Percentiles rank a stretch among this genome's conserved stretches.
Evolutionary conservation across 148 eudicot species (phyloP).

Genomic region (Pharnaceum exiguum): DNA sequence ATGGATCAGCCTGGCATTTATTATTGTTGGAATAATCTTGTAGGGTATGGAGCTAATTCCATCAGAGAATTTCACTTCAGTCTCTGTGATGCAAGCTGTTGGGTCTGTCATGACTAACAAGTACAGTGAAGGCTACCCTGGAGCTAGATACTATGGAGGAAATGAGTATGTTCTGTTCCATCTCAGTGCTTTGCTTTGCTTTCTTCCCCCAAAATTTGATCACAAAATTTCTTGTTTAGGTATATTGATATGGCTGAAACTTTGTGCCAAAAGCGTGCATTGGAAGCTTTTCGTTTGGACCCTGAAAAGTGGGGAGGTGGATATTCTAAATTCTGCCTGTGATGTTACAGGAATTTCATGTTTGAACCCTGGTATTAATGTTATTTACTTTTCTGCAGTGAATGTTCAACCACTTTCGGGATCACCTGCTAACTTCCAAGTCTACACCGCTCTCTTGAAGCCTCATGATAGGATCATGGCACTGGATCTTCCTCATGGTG

Average conservation of each 20-base stretch:
- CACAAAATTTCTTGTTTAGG: slow-evolving; percentile 28
- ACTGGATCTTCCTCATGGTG: slow-evolving; percentile 99
- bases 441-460: slow-evolving; percentile 87
- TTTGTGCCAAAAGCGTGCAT: slow-evolving; percentile 92
- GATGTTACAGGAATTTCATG: not conserved
- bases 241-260: slow-evolving; percentile 97
- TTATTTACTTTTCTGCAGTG: slow-evolving; percentile 45
- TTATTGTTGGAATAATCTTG: not conserved
- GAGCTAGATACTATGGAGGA: slow-evolving; percentile 99
- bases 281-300: slow-evolving; percentile 97
- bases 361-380: no score
- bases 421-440: slow-evolving; percentile 95
- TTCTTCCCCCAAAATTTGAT: not conserved
- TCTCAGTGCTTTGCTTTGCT: not conserved
- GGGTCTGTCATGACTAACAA: slow-evolving; percentile 99
- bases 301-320: slow-evolving; percentile 99
- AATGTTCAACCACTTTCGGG: slow-evolving; percentile 98
- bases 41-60: slow-evolving; percentile 98
- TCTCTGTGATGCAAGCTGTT: slow-evolving; percentile 99
- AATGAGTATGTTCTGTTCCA: slow-evolving; percentile 63
- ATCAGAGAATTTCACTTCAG: slow-evolving; percentile 91
- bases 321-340: not conserved
- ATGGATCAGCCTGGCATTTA: no score
- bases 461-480: slow-evolving; percentile 99
- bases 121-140: slow-evolving; percentile 99